Percentiles rank a stretch among this genome's conserved stretches.
Evolutionary conservation across 2,329 filamentous ascomycete genomes (phyloP).

Genomic region (Onygenales sp.): DNA sequence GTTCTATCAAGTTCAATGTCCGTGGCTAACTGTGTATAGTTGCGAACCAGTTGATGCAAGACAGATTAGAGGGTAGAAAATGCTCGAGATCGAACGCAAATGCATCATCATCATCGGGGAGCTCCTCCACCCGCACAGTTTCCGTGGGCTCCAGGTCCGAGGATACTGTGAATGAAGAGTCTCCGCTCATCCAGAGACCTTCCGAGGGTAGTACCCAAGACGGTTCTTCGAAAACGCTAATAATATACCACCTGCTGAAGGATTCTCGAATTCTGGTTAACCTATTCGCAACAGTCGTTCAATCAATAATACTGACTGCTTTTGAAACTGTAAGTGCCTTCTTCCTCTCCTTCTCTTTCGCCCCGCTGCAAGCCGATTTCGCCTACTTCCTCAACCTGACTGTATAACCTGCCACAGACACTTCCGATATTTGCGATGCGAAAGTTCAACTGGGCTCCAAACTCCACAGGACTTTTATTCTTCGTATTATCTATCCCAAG

Average conservation of each 20-base stretch:
- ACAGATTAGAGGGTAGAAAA: background rate
- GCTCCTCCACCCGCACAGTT: background rate
- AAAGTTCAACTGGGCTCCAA: constrained; percentile 47
- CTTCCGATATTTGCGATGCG: constrained; percentile 47
- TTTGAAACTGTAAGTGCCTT: constrained; percentile 37
- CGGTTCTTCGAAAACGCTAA: constrained; percentile 6
- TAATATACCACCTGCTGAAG: constrained; percentile 23
- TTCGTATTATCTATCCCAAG: constrained; percentile 51
- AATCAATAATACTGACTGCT: constrained; percentile 43
- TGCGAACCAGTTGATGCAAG: background rate
- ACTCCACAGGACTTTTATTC: constrained; percentile 49
- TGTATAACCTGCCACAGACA: constrained; percentile 23
- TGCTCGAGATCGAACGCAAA: background rate
- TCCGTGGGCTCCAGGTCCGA: background rate
- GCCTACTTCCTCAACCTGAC: background rate
- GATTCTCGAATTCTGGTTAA: constrained; percentile 36
- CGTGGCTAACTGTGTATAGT: background rate
- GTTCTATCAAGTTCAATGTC: background rate
- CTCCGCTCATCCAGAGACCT: background rate
- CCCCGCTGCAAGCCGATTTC: too few species aligned
- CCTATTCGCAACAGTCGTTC: constrained; percentile 36
- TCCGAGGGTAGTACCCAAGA: background rate
- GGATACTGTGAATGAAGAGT: background rate
- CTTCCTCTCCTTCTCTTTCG: background rate
- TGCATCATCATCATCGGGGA: background rate